Base-by-base conservation (phyloP, 2,329 filamentous ascomycete genomes). In the Aspergillus japonicus region DNA sequence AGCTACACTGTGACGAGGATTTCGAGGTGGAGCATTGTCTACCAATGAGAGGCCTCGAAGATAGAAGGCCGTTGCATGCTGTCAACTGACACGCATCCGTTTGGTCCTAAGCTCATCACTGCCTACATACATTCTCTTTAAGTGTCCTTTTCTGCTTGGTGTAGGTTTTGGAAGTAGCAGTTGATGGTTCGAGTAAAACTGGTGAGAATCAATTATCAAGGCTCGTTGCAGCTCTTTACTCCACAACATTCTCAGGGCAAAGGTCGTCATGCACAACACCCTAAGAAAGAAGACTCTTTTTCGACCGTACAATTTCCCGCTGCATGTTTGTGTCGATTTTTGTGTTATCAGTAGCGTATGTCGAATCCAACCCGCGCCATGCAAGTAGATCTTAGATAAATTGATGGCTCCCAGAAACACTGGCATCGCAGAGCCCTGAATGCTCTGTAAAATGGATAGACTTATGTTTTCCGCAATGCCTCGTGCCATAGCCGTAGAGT, bases 391-490 rank as follows among this genome's bases (percentile, higher is more conserved):
- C 42, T 63, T 54, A 4, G 50, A 57, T 56, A 72, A 42, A 50
- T 72, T 59, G 52, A 73, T 69, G 3, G 57, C 50, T 7, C 71
- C 69, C 4, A 71, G 62, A 31, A 69, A 74, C 21, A 23, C 21
- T 23, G 21, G 21, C 21, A 23, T 23, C 21, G 21, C 21, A 23
- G 21, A 23, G 21, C 21, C 21, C 21, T 23, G 21, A 23, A 23
- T 23, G 21, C 21, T 23, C 21, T 23, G 21, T 23, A 23, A 23
- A 23, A 23, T 23, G 21, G 21, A 23, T 23, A 23, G 1, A 73
- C 66, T 16, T 68, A 57, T 12, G 61, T 64, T 64, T 74, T 68
- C 10, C 64, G 59, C 10, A 64, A 69, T 33, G 72, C 66, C 23
- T 61, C 58, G 5, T 61, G 59, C 70, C 69, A 72, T 8, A 65